phyloP scores from a whole-genome alignment of 192 early-diverging fungal species.

The Chytriomyces hyalinus region DNA sequence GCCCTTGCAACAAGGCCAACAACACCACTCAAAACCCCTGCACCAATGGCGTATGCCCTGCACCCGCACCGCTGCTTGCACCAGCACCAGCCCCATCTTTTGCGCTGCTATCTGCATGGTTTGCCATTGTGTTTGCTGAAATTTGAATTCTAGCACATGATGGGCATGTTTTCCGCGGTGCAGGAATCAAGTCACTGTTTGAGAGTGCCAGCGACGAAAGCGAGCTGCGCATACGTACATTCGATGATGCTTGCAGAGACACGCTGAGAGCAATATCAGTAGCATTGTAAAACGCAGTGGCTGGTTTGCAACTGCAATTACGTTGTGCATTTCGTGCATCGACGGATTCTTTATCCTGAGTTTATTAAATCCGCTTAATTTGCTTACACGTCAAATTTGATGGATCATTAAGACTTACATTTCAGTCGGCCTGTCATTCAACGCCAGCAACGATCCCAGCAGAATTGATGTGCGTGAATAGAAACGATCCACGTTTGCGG shows the following conservation, averaged over 20 bases:
- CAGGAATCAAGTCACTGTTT: slow-evolving; percentile 9
- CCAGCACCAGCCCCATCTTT: neutral
- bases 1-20: slow-evolving; percentile 20
- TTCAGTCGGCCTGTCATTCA: slow-evolving; percentile 49
- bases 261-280: slow-evolving; percentile 7
- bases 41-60: neutral
- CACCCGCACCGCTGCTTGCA: neutral
- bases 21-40: slow-evolving; percentile 12
- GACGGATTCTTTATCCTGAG: slow-evolving; percentile 48
- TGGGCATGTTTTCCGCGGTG: neutral
- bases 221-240: neutral
- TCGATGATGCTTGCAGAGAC: neutral
- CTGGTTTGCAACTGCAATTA: slow-evolving; percentile 59
- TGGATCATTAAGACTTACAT: slow-evolving; percentile 45
- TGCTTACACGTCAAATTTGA: neutral
- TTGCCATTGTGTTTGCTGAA: slow-evolving; percentile 5
- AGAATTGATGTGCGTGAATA: slow-evolving; percentile 61
- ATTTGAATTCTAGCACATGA: slow-evolving; percentile 4
- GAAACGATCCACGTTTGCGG: slow-evolving; percentile 61
- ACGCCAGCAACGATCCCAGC: slow-evolving; percentile 56
- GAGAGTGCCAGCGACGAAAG: neutral
- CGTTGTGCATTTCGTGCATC: slow-evolving; percentile 58
- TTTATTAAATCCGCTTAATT: neutral
- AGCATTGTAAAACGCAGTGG: slow-evolving; percentile 63
- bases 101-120: neutral